Evolutionary conservation across 495 filamentous ascomycete genomes (phyloP), one percentile per base, ranked within the genome.

Genomic region (Talaromyces trachyspermus): DNA sequence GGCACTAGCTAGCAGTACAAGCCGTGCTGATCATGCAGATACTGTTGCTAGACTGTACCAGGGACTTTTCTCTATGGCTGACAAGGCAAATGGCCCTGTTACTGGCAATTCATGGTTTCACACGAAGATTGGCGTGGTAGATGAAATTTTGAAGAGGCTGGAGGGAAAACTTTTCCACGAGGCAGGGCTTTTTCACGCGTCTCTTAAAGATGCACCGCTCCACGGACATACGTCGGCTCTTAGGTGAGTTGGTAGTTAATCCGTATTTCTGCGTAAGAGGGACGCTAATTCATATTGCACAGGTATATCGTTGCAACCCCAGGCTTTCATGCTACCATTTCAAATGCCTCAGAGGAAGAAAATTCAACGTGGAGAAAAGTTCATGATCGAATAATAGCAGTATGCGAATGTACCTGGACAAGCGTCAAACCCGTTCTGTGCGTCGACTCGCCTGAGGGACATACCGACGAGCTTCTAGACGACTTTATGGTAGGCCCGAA

Each of bases 401-500:
- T 70, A 38, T 84, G 85, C 51, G 58, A 69, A 25, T 69, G 66
- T 9, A 77, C 95, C 12, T 98, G 92, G 92, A 49, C 65, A 3
- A 70, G 79, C 42, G 85, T 94, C 3, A 80, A 77, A 53, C 71
- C 80, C 38, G 75, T 90, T 10, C 74, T 98, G 2, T 98, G 92
- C 54, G 79, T 88, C 51, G 91, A 95, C 55, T 90, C 90, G 9
- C 92, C 92, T 0, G 91, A 96, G 61, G 90, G 92, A 2, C 80
- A 90, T 61, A 68, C 86, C 1, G 85, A 87, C 2, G 78, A 86
- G 51, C 81, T 87, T 6, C 55, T 82, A 14, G 84, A 90, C 44
- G 83, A 83, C 2, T 61, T 80, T 0, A 77, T 81, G 38, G 55
- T 81, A 5, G 75, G 74, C 18, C 90, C 89, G 0, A 95, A 96